Conservation (phyloP, 2,329 filamentous ascomycete genomes). For the Clarireedia monteithiana region DNA sequence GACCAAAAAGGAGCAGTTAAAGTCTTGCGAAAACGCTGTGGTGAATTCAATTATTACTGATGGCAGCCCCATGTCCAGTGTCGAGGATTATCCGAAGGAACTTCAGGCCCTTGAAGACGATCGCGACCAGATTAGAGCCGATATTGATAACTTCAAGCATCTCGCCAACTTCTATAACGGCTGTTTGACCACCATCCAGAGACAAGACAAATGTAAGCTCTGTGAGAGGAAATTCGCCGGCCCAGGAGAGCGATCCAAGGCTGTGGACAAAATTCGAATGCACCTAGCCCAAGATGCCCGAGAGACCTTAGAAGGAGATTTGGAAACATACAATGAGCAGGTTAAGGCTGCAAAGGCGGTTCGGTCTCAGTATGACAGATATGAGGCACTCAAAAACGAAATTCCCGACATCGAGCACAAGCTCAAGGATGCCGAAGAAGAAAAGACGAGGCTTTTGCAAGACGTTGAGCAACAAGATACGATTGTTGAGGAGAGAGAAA, state of each 20-base stretch:
- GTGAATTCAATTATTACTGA: conserved; percentile 38
- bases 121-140: conserved; percentile 47
- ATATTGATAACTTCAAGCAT: conserved; percentile 61
- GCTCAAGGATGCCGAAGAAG: conserved; percentile 50
- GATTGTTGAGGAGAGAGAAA: conserved; percentile 54
- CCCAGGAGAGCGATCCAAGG: conserved; percentile 50
- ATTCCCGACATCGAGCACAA: conserved; percentile 63
- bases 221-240: conserved; percentile 65
- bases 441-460: conserved; percentile 52
- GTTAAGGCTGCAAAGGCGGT: conserved; percentile 55
- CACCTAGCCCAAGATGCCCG: conserved; percentile 55
- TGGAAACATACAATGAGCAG: conserved; percentile 43
- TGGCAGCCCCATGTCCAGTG: conserved; percentile 33
- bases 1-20: conserved; percentile 54
- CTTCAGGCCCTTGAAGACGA: conserved; percentile 42
- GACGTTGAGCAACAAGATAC: conserved; percentile 62
- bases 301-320: conserved; percentile 51
- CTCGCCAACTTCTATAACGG: conserved; percentile 64
- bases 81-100: conserved; percentile 48
- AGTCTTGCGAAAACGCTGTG: conserved; percentile 51
- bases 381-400: conserved; percentile 58
- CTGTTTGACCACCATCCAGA: conserved; percentile 57
- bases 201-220: conserved; percentile 66
- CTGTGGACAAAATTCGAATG: conserved; percentile 60
- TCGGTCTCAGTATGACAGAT: conserved; percentile 65